phyloP scores from a whole-genome alignment of 345 rosid species.

The Nasturtium officinale region DNA sequence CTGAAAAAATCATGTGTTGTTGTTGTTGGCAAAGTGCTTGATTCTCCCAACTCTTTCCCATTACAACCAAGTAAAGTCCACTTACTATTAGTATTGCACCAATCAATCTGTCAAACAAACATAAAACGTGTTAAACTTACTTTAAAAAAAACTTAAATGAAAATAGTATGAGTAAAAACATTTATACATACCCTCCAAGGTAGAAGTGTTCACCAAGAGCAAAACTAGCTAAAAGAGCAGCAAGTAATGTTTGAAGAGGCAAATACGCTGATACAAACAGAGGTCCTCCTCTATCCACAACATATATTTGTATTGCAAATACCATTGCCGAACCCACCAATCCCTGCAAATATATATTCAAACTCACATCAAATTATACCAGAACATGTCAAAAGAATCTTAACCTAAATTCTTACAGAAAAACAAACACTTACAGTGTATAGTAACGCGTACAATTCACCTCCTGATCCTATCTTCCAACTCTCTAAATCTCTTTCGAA shows the following conservation, averaged over 20 bases:
- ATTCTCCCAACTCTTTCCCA: slow-evolving; percentile 64
- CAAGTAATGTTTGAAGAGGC: slow-evolving; percentile 64
- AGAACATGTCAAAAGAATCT: neutral
- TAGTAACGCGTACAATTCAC: slow-evolving; percentile 56
- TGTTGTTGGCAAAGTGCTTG: slow-evolving; percentile 37
- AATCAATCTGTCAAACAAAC: slow-evolving; percentile 47
- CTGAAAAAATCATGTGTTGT: slow-evolving; percentile 6
- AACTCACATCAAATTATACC: neutral
- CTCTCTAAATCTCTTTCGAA: slow-evolving; percentile 59
- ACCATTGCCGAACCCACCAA: slow-evolving; percentile 64
- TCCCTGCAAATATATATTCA: slow-evolving; percentile 41
- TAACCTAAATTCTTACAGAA: neutral
- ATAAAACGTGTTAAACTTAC: neutral
- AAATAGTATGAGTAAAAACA: neutral
- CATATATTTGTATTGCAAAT: slow-evolving; percentile 67
- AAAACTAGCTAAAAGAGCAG: slow-evolving; percentile 58
- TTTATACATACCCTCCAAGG: slow-evolving; percentile 59
- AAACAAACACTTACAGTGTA: slow-evolving; percentile 57
- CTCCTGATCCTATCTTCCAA: slow-evolving; percentile 58
- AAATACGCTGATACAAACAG: slow-evolving; percentile 65
- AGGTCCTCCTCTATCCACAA: slow-evolving; percentile 66
- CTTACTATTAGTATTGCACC: slow-evolving; percentile 60
- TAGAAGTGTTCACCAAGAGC: slow-evolving; percentile 65
- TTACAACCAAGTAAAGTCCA: slow-evolving; percentile 63
- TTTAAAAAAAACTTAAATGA: neutral